phyloP scores from a whole-genome alignment of 2,329 filamentous ascomycete species.

The Verticillium alfalfae region DNA sequence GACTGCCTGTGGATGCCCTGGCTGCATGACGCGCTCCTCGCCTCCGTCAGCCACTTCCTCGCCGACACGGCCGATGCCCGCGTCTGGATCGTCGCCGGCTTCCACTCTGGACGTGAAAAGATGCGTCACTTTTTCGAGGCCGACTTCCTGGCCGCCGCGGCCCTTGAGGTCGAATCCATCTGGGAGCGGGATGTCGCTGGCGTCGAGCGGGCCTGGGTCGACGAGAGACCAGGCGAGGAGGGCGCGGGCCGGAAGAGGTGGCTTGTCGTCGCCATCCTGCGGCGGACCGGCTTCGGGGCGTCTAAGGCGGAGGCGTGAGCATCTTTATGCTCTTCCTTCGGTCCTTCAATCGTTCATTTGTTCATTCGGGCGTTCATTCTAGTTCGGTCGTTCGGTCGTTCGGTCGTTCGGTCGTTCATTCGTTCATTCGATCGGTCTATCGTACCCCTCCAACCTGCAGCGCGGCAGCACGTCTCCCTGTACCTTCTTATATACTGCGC shows the following conservation, averaged over 20 bases:
- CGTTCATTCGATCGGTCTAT: too few species aligned
- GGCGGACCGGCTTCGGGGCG: slow-evolving; percentile 17
- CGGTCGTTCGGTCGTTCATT: too few species aligned
- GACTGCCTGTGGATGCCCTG: slow-evolving; percentile 73
- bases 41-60: slow-evolving; percentile 60
- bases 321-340: too few species aligned
- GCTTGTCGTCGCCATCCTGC: slow-evolving; percentile 57
- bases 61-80: slow-evolving; percentile 34
- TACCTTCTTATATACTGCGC: background rate
- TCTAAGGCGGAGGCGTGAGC: too few species aligned
- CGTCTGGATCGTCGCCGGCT: slow-evolving; percentile 63
- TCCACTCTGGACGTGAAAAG: slow-evolving; percentile 65
- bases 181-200: slow-evolving; percentile 67
- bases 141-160: slow-evolving; percentile 36
- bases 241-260: slow-evolving; percentile 61
- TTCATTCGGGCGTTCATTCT: too few species aligned
- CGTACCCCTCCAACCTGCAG: too few species aligned
- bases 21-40: slow-evolving; percentile 62
- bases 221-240: slow-evolving; percentile 57
- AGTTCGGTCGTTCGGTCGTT: too few species aligned
- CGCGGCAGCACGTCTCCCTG: background rate
- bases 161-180: slow-evolving; percentile 57
- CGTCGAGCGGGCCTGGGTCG: slow-evolving; percentile 53
- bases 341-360: too few species aligned
- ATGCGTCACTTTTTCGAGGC: slow-evolving; percentile 60